Percentiles rank a stretch among this genome's conserved stretches.
These are phyloP conservation scores for Funneliformis geosporum DNA, from an alignment of 192 early-diverging fungal genomes.

Conservation along the genomic window DNA sequence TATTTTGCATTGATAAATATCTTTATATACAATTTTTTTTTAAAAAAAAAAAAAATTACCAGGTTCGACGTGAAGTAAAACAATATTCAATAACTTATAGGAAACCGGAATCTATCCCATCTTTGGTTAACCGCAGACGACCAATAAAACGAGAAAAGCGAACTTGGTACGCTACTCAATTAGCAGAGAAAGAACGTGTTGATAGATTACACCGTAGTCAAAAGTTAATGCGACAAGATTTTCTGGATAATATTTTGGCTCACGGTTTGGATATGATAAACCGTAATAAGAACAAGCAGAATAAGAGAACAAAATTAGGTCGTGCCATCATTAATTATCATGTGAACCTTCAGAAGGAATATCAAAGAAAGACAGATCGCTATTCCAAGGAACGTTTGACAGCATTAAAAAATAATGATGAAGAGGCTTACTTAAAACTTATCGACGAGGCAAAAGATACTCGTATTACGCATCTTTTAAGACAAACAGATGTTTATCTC, in stretches of 20 bases:
- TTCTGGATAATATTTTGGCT: constrained; percentile 69
- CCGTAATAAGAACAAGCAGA: constrained; percentile 67
- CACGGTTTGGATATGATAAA: constrained; percentile 70
- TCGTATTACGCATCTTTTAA: constrained; percentile 87
- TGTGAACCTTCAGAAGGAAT: constrained; percentile 84
- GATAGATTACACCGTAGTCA: constrained; percentile 83
- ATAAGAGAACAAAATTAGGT: constrained; percentile 73
- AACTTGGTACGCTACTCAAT: constrained; percentile 84
- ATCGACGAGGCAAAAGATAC: constrained; percentile 96
- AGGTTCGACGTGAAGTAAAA: constrained; percentile 3
- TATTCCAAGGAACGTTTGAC: constrained; percentile 91
- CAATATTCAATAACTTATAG: background rate
- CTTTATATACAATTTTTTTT: background rate
- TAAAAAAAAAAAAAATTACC: background rate
- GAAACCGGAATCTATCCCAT: background rate
- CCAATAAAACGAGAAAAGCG: constrained; percentile 64
- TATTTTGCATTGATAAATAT: too few relatives aligned
- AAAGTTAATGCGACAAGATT: constrained; percentile 78
- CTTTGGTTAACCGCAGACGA: background rate
- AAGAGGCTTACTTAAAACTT: constrained; percentile 94
- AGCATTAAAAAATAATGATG: constrained; percentile 95
- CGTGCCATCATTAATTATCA: constrained; percentile 78
- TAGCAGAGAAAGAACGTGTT: constrained; percentile 83
- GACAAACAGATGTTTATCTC: constrained; percentile 87
- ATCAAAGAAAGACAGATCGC: constrained; percentile 83